Base-by-base conservation (phyloP, 805 yeast species). In the Ogataea trehalophila region DNA sequence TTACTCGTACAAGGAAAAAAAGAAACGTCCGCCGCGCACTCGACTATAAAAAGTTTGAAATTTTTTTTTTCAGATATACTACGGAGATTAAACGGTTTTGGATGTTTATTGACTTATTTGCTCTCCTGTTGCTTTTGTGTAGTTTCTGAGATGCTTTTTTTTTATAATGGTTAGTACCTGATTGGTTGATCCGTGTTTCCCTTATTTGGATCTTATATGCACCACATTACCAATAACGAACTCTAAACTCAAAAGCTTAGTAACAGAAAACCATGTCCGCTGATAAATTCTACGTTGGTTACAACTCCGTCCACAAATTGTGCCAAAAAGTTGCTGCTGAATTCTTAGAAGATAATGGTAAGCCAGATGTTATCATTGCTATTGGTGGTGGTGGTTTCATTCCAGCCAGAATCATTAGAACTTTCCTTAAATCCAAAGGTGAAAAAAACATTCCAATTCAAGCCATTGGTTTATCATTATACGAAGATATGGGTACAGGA, bases 241-340 rank as follows among this genome's bases (percentile, higher is more conserved):
- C 9, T 6, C 7, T 26, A 26, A 9, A 8, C 9, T 11, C 18
- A 18, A 16, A 39, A 26, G n/a, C n/a, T 17, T 26, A 9, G 6
- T 18, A 18, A 11, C 7, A 8, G 18, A 55, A 44, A 17, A 69
- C 68, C 31, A 26, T 26, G 73, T 54, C 65, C 6, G 61, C 55
- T 18, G 75, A 76, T 35, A 80, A 78, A 59, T 59, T 73, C 43
- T 85, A 80, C 68, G 81, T 87, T 54, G 81, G 91, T 18, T 87
- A 87, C 75, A 84, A 87, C 71, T 76, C 81, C 60, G 81, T 88
- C 49, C 96, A 87, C 73, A 87, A 87, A 71, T 74, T 85, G 50
- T 88, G 95, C 65, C 88, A 85, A 68, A 49, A 67, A 60, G 62
- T 71, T 54, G 69, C 71, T 5, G 57, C 47, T n/a, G 54, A 57